These are phyloP conservation scores for Annona squamosa DNA, from an alignment of 164 flowering plant species.

Conservation along the genomic window DNA sequence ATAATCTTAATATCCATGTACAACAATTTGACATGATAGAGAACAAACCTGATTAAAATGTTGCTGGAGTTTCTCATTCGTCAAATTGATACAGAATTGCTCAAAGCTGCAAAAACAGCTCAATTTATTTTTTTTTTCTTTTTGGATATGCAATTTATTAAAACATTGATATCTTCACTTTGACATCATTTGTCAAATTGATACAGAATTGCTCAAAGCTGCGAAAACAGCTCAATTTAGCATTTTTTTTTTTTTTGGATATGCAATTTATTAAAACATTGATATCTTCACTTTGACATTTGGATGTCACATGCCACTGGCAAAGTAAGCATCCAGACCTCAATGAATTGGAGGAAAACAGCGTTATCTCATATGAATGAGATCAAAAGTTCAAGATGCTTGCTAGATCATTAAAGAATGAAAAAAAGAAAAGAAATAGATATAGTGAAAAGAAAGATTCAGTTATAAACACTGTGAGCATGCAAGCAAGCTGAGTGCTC, in stretches of 20 bases:
- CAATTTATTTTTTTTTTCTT: neutral
- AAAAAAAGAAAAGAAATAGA: no score
- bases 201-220: slow-evolving; percentile 99
- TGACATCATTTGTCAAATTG: slow-evolving; percentile 84
- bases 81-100: slow-evolving; percentile 98
- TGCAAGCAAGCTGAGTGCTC: no score
- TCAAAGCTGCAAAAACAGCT: slow-evolving; percentile 65
- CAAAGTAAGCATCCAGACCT: neutral
- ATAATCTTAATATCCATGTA: neutral
- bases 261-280: neutral
- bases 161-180: neutral
- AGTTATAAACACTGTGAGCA: no score
- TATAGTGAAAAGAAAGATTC: no score
- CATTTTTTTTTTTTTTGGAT: neutral
- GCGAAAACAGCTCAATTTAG: slow-evolving; percentile 14
- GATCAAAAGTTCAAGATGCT: neutral
- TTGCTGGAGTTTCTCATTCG: slow-evolving; percentile 99
- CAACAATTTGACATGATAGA: neutral
- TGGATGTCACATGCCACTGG: neutral
- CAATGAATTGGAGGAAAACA: neutral
- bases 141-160: neutral
- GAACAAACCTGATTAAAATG: slow-evolving; percentile 92
- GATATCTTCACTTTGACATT: neutral
- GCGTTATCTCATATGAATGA: no score
- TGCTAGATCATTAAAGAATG: no score